Percentiles rank a stretch among this genome's conserved stretches.
Evolutionary conservation across 768 basidiomycete species (phyloP).

Genomic region (Sarcodon sp.): DNA sequence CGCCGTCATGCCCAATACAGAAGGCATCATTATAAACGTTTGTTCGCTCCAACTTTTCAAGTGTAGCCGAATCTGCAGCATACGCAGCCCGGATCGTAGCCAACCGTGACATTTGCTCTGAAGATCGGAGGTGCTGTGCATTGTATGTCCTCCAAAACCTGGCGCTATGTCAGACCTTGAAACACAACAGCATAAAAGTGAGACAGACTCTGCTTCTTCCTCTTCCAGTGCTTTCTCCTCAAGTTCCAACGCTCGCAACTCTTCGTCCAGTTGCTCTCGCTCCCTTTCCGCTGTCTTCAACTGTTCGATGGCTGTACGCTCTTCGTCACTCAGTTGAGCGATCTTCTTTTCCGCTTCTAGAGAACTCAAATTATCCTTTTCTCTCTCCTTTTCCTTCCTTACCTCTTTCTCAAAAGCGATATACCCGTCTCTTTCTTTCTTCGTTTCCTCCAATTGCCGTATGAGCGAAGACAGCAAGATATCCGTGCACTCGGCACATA

Average conservation of each 20-base stretch:
- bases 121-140: conserved; percentile 48
- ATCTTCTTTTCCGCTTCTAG: conserved; percentile 66
- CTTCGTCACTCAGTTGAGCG: conserved; percentile 56
- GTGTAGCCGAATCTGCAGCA: conserved; percentile 58
- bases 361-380: conserved; percentile 42
- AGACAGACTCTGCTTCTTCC: conserved; percentile 73
- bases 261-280: conserved; percentile 59
- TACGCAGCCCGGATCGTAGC: conserved; percentile 69
- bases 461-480: conserved; percentile 65
- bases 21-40: conserved; percentile 96
- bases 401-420: conserved; percentile 87
- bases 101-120: conserved; percentile 57
- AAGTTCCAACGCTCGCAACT: conserved; percentile 53
- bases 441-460: conserved; percentile 78
- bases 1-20: conserved; percentile 89
- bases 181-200: background rate
- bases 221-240: conserved; percentile 71
- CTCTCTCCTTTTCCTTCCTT: conserved; percentile 67
- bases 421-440: conserved; percentile 86
- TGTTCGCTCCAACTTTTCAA: conserved; percentile 79
- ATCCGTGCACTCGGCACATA: conserved; percentile 91
- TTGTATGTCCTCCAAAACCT: conserved; percentile 83
- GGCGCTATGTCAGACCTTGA: background rate
- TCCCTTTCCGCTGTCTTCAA: conserved; percentile 68
- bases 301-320: conserved; percentile 58